A percentile compares a stretch with the other conserved stretches of the same genome.
Evolutionary conservation across 2,329 filamentous ascomycete genomes (phyloP).

Genomic region (Pseudopithomyces chartarum): DNA sequence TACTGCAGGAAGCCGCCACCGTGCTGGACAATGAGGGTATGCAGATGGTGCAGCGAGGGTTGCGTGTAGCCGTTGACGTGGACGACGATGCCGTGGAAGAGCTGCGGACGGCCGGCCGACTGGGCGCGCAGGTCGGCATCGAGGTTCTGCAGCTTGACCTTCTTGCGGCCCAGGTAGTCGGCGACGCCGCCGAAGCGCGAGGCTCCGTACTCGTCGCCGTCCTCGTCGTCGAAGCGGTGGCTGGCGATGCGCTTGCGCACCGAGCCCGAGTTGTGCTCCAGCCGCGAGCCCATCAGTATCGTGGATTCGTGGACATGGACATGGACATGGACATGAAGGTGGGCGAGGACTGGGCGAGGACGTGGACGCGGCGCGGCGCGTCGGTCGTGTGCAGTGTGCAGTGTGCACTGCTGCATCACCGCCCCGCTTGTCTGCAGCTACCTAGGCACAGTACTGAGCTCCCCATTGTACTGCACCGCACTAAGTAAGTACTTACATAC

Average conservation of each 20-base stretch:
- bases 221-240: constrained; percentile 78
- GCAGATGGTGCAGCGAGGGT: constrained; percentile 86
- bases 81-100: constrained; percentile 89
- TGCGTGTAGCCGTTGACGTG: constrained; percentile 97
- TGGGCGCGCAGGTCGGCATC: constrained; percentile 79
- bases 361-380: no score
- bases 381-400: no score
- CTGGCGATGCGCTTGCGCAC: constrained; percentile 68
- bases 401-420: no score
- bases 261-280: constrained; percentile 63
- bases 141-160: constrained; percentile 94
- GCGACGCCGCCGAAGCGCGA: constrained; percentile 87
- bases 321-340: no score
- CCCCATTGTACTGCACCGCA: no score
- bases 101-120: constrained; percentile 72
- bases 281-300: constrained; percentile 69
- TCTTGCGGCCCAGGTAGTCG: constrained; percentile 95
- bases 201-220: constrained; percentile 86
- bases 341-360: no score
- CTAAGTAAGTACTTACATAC: no score
- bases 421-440: no score
- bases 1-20: constrained; percentile 97
- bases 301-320: no score
- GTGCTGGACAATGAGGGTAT: constrained; percentile 84
- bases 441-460: no score